These are phyloP conservation scores for Camellia oleifera DNA, from an alignment of 179 eudicot genomes.

Conservation along the genomic window DNA sequence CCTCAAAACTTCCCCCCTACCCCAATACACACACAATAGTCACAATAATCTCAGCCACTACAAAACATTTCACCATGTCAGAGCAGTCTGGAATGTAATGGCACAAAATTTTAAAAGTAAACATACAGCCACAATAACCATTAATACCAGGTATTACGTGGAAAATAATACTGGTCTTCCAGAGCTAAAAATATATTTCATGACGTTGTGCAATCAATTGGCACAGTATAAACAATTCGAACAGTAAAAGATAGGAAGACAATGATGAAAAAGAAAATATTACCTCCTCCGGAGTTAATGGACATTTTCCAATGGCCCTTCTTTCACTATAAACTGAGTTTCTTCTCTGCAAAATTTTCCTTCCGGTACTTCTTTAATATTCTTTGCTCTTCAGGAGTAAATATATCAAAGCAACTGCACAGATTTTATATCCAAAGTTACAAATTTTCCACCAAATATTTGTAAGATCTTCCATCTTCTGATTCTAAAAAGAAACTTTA, in stretches of 20 bases:
- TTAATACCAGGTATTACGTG: neutral
- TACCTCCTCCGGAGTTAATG: constrained; percentile 98
- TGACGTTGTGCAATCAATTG: neutral
- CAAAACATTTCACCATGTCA: neutral
- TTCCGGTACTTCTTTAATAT: constrained; percentile 58
- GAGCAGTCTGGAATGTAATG: neutral
- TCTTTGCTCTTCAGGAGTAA: constrained; percentile 65
- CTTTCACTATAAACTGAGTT: constrained; percentile 65
- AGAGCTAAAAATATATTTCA: neutral
- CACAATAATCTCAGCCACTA: neutral
- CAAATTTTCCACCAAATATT: neutral
- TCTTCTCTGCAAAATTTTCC: constrained; percentile 76
- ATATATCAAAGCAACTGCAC: constrained; percentile 92
- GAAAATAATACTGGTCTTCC: neutral
- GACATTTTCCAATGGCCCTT: constrained; percentile 93
- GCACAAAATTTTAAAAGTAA: neutral
- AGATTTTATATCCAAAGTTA: neutral
- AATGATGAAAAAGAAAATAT: constrained; percentile 8
- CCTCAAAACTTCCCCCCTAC: neutral
- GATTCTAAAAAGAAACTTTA: neutral
- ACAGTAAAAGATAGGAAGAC: neutral
- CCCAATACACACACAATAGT: neutral
- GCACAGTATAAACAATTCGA: neutral
- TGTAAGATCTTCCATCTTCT: neutral
- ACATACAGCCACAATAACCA: neutral